Conservation (phyloP, 176 grass and related monocot genomes). For the Hordeum marinum region DNA sequence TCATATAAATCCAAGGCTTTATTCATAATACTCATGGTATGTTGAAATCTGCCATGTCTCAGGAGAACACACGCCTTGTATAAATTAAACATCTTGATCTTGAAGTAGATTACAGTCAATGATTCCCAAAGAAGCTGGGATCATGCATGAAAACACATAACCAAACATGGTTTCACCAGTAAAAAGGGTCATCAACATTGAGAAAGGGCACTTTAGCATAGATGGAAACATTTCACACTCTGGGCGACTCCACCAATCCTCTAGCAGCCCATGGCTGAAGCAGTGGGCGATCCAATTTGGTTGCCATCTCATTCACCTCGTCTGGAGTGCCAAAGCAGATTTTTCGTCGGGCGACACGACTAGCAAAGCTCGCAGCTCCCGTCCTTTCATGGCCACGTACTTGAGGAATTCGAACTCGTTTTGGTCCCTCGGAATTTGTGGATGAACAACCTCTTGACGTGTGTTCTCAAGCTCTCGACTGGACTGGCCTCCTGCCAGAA, state of each 20-base stretch:
- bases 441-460: constrained; percentile 2
- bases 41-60: background rate
- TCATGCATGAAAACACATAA: background rate
- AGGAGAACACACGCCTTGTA: too few species aligned
- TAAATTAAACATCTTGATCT: background rate
- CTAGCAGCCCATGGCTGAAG: background rate
- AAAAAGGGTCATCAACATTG: background rate
- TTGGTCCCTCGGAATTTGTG: background rate
- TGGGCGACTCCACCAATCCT: background rate
- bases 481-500: background rate
- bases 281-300: background rate
- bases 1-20: background rate
- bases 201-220: background rate
- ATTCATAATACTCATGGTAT: background rate
- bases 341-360: background rate
- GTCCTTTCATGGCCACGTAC: background rate
- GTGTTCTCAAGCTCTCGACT: background rate
- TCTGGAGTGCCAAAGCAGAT: background rate
- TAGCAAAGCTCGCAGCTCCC: background rate
- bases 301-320: background rate
- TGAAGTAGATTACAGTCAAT: background rate
- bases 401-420: background rate
- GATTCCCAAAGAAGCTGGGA: background rate
- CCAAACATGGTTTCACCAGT: background rate
- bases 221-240: background rate